phyloP scores from a whole-genome alignment of 805 yeast genomes.

The Kluyveromyces lactis region DNA sequence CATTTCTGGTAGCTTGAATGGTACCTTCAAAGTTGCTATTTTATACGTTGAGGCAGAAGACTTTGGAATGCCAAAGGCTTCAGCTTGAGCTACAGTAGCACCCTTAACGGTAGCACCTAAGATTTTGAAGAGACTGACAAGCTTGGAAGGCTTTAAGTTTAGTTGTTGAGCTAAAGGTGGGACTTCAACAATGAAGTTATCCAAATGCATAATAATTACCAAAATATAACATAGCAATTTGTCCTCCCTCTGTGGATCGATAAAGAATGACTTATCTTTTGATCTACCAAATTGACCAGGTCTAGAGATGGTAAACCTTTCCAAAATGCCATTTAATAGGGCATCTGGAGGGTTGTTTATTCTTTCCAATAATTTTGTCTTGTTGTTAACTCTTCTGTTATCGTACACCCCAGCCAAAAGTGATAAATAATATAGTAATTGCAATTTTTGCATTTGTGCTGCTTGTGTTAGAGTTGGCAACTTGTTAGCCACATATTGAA shows the following conservation, averaged over 20 bases:
- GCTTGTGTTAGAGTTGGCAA: slow-evolving; percentile 34
- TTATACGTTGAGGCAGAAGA: slow-evolving; percentile 55
- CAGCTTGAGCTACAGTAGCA: slow-evolving; percentile 67
- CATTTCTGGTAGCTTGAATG: slow-evolving; percentile 82
- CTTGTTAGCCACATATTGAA: slow-evolving; percentile 46
- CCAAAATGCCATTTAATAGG: slow-evolving; percentile 62
- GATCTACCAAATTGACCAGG: slow-evolving; percentile 62
- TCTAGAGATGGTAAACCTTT: slow-evolving; percentile 59
- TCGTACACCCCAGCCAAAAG: slow-evolving; percentile 72
- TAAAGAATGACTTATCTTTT: slow-evolving; percentile 65
- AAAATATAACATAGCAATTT: slow-evolving; percentile 74
- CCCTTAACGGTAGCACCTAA: slow-evolving; percentile 75
- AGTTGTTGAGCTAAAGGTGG: slow-evolving; percentile 81
- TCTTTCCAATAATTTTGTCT: slow-evolving; percentile 48
- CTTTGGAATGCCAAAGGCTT: slow-evolving; percentile 60
- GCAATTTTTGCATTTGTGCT: slow-evolving; percentile 48
- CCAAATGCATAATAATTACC: slow-evolving; percentile 64
- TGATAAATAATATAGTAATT: slow-evolving; percentile 72
- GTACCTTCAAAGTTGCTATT: slow-evolving; percentile 77
- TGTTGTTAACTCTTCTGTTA: slow-evolving; percentile 57
- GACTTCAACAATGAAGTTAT: slow-evolving; percentile 64
- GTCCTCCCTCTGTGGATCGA: slow-evolving; percentile 87
- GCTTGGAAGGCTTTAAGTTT: slow-evolving; percentile 66
- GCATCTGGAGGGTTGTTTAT: slow-evolving; percentile 66
- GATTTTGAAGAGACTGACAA: slow-evolving; percentile 62